Conservation (phyloP, 2,329 filamentous ascomycete species). For the Didymella pomorum region DNA sequence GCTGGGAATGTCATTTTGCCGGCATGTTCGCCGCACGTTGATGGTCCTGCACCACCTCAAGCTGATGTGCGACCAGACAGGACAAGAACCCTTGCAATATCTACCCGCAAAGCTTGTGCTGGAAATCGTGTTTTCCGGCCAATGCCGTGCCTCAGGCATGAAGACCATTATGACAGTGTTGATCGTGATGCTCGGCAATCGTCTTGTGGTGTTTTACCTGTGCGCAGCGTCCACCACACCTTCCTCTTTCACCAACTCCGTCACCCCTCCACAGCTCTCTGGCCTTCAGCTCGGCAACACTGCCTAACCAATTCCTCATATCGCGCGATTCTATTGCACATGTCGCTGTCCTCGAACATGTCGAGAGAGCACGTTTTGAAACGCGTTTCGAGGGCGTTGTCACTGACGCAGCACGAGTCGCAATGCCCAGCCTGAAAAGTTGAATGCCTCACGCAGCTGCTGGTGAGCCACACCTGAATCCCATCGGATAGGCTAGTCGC, state of each 20-base stretch:
- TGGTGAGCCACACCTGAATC: conserved; percentile 34
- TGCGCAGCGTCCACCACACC: conserved; percentile 21
- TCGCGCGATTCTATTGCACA: not conserved
- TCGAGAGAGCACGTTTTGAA: conserved; percentile 22
- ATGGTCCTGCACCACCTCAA: conserved; percentile 21
- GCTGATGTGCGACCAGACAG: conserved; percentile 36
- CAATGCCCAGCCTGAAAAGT: conserved; percentile 25
- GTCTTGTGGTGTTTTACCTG: conserved; percentile 30
- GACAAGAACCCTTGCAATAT: conserved; percentile 21
- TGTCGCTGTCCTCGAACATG: not conserved
- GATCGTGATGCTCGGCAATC: conserved; percentile 32
- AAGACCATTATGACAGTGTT: conserved; percentile 34
- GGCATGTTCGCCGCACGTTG: conserved; percentile 30
- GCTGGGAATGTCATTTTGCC: conserved; percentile 20
- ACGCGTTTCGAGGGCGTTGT: conserved; percentile 26
- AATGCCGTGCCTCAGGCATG: conserved; percentile 32
- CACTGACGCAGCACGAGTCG: conserved; percentile 23
- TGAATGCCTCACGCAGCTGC: conserved; percentile 29
- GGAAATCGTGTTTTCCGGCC: conserved; percentile 28
- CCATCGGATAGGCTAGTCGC: conserved; percentile 38
- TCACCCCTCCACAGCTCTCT: not conserved
- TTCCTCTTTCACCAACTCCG: conserved; percentile 1
- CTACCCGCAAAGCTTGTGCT: conserved; percentile 29
- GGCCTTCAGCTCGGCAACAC: not conserved
- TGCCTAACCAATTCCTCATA: not conserved